phyloP scores from a whole-genome alignment of 164 flowering plant genomes.

The Aristolochia fimbriata region DNA sequence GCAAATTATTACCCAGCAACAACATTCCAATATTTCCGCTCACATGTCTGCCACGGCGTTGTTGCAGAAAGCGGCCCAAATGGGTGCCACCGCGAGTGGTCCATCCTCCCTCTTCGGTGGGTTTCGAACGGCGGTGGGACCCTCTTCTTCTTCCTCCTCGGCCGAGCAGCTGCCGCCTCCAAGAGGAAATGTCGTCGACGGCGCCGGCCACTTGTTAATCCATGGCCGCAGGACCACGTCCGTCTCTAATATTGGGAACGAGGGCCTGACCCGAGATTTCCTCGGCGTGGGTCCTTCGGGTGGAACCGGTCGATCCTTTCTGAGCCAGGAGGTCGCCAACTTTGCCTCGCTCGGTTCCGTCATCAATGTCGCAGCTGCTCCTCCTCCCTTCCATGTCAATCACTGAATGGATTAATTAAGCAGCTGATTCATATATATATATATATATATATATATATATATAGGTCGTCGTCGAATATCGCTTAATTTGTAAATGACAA shows the following conservation, averaged over 20 bases:
- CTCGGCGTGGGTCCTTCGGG: conserved; percentile 44
- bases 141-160: conserved; percentile 11
- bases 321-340: conserved; percentile 30
- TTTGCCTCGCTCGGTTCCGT: conserved; percentile 37
- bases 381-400: conserved; percentile 31
- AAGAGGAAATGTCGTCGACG: conserved; percentile 4
- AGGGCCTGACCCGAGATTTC: conserved; percentile 47
- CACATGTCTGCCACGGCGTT: conserved; percentile 69
- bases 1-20: conserved; percentile 4
- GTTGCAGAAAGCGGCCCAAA: conserved; percentile 67
- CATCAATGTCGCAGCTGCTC: conserved; percentile 31
- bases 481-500: too few species aligned
- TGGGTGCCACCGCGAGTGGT: conserved; percentile 53
- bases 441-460: too few species aligned
- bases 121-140: conserved; percentile 18
- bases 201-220: conserved; percentile 10
- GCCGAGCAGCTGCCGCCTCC: background rate
- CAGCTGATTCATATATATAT: background rate
- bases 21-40: background rate
- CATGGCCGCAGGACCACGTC: conserved; percentile 10
- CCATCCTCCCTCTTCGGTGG: conserved; percentile 9
- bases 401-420: too few species aligned
- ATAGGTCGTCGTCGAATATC: too few species aligned
- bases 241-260: conserved; percentile 12
- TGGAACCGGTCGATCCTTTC: conserved; percentile 19